Percentiles rank a stretch among this genome's conserved stretches.
phyloP scores from a whole-genome alignment of 2,329 filamentous ascomycete species.

The Ophiostoma ips region DNA sequence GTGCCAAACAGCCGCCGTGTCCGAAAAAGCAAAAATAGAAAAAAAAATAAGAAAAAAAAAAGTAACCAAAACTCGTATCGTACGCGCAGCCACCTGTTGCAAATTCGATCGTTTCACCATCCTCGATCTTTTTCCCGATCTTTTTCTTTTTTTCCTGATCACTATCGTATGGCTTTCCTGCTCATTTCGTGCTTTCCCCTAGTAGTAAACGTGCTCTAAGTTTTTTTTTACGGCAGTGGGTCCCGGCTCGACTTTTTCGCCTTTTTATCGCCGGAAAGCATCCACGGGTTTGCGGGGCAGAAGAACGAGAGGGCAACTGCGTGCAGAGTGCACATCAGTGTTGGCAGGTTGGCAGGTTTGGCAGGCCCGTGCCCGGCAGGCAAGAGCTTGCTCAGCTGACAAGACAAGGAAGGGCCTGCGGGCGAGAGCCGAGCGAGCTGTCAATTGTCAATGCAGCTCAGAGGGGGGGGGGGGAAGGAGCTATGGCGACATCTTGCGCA shows the following conservation, averaged over 20 bases:
- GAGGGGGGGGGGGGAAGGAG: not conserved
- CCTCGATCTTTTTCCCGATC: no score
- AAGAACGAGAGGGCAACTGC: not conserved
- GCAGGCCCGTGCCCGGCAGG: no score
- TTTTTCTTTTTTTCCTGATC: not conserved
- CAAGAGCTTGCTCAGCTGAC: not conserved
- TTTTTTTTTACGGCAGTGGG: conserved; percentile 19
- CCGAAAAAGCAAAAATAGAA: no score
- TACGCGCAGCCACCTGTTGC: no score
- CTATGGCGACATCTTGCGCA: conserved; percentile 3
- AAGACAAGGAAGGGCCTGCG: not conserved
- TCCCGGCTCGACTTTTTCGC: conserved; percentile 4
- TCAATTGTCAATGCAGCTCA: no score
- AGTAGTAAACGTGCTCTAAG: conserved; percentile 5
- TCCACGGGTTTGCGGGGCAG: not conserved
- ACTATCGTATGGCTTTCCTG: not conserved
- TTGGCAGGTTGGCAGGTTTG: no score
- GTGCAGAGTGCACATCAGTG: not conserved
- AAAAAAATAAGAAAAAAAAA: no score
- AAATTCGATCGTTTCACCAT: not conserved
- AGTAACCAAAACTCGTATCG: no score
- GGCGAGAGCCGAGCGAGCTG: no score
- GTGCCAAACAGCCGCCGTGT: no score
- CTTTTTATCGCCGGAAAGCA: not conserved
- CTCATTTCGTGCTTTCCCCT: not conserved